These are phyloP conservation scores for Fusarium clavum DNA, from an alignment of 2,329 filamentous ascomycete species.

Conservation along the genomic window DNA sequence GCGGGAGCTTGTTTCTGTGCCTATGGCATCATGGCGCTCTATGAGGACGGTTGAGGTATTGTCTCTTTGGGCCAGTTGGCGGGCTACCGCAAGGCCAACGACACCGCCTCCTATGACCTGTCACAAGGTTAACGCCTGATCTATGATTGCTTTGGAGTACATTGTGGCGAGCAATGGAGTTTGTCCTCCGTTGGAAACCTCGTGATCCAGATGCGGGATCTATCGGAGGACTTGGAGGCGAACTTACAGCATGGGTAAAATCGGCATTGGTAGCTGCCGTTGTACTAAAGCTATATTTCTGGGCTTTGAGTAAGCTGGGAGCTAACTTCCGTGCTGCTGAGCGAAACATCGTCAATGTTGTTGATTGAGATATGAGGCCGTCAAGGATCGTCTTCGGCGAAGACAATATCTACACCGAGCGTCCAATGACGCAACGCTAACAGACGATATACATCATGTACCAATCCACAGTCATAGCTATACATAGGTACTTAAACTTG, in stretches of 20 bases:
- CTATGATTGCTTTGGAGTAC: not conserved
- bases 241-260: constrained; percentile 60
- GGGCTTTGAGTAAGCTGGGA: not conserved
- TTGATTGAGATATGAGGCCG: constrained; percentile 4
- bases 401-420: constrained; percentile 9
- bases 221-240: constrained; percentile 4
- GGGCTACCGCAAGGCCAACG: constrained; percentile 83
- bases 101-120: constrained; percentile 71
- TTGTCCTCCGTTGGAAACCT: constrained; percentile 2
- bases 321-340: constrained; percentile 1
- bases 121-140: constrained; percentile 1
- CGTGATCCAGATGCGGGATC: constrained; percentile 12
- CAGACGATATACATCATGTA: not conserved
- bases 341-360: constrained; percentile 32
- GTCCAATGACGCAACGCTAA: constrained; percentile 9
- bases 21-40: constrained; percentile 79
- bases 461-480: not conserved
- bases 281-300: constrained; percentile 52
- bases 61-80: constrained; percentile 74
- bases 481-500: too few relatives aligned
- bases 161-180: not conserved
- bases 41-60: constrained; percentile 78
- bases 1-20: constrained; percentile 87
- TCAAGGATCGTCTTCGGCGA: constrained; percentile 10
- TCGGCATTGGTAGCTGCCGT: constrained; percentile 52